Evolutionary conservation across 306 rosid species (phyloP).

Genomic region (Dicorynia guianensis): DNA sequence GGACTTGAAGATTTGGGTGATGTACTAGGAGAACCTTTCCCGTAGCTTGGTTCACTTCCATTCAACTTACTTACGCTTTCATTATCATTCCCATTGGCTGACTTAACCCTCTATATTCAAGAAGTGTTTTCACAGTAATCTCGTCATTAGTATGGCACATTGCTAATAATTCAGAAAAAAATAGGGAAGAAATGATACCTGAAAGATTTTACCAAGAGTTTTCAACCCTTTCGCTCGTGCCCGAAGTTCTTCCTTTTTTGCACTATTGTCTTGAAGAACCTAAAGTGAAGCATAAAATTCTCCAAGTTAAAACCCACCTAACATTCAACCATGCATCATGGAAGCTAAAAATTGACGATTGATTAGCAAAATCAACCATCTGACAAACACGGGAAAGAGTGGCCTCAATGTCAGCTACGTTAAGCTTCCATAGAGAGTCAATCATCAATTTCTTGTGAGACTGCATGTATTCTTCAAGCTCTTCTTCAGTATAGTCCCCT

Average conservation of each 20-base stretch:
- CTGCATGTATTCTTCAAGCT: constrained; percentile 89
- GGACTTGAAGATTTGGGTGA: constrained; percentile 59
- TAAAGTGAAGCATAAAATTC: constrained; percentile 50
- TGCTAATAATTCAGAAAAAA: constrained; percentile 24
- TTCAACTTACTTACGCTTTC: constrained; percentile 70
- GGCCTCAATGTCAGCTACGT: constrained; percentile 97
- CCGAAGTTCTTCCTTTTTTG: constrained; percentile 90
- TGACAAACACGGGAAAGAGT: constrained; percentile 98
- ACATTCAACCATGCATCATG: constrained; percentile 30
- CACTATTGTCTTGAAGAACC: constrained; percentile 92
- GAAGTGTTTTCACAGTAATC: constrained; percentile 39
- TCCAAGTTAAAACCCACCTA: constrained; percentile 37
- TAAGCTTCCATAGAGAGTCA: constrained; percentile 98
- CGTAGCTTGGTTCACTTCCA: constrained; percentile 70
- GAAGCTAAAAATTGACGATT: constrained; percentile 29
- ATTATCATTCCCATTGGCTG: constrained; percentile 66
- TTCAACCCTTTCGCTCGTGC: constrained; percentile 97
- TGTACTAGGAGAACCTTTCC: constrained; percentile 56
- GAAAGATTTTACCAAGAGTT: constrained; percentile 96
- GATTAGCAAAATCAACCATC: constrained; percentile 64
- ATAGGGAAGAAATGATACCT: constrained; percentile 60
- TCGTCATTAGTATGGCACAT: constrained; percentile 30
- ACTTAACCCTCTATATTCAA: constrained; percentile 72
- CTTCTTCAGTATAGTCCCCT: constrained; percentile 92
- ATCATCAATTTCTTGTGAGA: constrained; percentile 89